Evolutionary conservation across 2,329 filamentous ascomycete species (phyloP), one percentile per base, ranked within the genome.

Genomic region (Lomentospora prolificans): DNA sequence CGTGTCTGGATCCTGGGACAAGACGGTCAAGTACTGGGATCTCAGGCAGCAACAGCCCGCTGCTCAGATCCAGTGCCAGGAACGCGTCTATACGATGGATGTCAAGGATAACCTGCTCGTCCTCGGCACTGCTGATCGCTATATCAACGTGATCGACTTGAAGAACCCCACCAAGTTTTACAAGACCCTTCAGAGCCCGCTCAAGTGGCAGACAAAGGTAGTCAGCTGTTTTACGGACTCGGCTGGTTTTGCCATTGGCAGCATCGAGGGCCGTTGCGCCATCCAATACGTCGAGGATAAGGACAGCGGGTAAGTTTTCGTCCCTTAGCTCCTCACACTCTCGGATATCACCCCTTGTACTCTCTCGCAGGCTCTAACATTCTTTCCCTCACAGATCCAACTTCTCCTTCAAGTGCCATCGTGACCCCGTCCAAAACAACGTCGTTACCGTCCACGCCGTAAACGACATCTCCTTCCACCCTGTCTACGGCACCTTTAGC

Each of bases 351-450:
- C 12, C 8, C 50, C 3, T 39, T n/a, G 39, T 31, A 33, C n/a
- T 17, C 10, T 28, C 28, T 31, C 19, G 6, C 14, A 24, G 46
- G 25, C 9, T 19, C 28, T 17, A 8, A 25, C 17, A 10, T 24
- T 36, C 14, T 53, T n/a, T 24, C 17, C 3, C 9, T 44, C 14
- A 14, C 61, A 86, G 85, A 64, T 87, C 86, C 66, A 97, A 99
- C 76, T 99, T 99, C 77, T 96, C 90, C 44, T 99, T 99, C 84
- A 97, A 97, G 73, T 99, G 94, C 72, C 94, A 99, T 71, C 90
- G 94, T 58, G 89, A 96, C 64, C 81, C 83, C 4, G 82, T 87
- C 1, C 74, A 83, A 57, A 82, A 81, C 65, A 91, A 90, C 70
- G 75, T 86, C 61, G 89, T 88, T 64, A 94, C 92, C 66, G 94